Evolutionary conservation across 2,329 filamentous ascomycete genomes (phyloP), one percentile per base, ranked within the genome.

Genomic region (Colletotrichum sp.): DNA sequence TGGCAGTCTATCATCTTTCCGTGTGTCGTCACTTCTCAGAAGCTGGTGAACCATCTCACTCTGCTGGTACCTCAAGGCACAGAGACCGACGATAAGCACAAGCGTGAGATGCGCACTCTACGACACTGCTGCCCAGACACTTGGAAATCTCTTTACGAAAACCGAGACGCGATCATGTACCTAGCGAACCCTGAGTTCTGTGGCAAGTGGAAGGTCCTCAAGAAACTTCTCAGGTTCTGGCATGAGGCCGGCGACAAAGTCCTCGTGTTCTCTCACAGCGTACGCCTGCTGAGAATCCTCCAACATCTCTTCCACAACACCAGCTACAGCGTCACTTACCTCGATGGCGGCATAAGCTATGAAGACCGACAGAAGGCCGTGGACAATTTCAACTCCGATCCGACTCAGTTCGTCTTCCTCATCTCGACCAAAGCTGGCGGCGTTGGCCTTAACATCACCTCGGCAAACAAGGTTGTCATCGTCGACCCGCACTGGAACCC

Each of bases 401-500:
- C 95, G 0, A 90, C 89, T 6, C 95, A 97, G 81, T 99, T 99
- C 81, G 96, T 98, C 7, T 99, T 99, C 80, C 88, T 99, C 24
- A 98, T 99, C 80, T 98, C 95, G 26, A 98, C 97, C 8, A 95
- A 94, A 81, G 96, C 97, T 4, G 97, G 97, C 28, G 97, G 97
- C 6, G 94, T 98, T 1, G 97, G 97, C 0, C 88, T 99, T 32
- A 99, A 99, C 82, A 99, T 99, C 82, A 98, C 96, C 0, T 97
- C 95, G 3, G 97, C 97, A 2, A 99, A 99, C 85, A 99, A 99
- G 85, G 97, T 99, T 0, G 96, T 99, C 55, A 95, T 99, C 43
- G 93, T 99, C 64, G 97, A 99, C 82, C 97, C 97, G 0, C 97
- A 99, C 80, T 99, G 97, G 97, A 99, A 99, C 79, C 97, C 97